Evolutionary conservation across 2,329 filamentous ascomycete genomes (phyloP), one percentile per base, ranked within the genome.

Genomic region (Sporothrix pallida): DNA sequence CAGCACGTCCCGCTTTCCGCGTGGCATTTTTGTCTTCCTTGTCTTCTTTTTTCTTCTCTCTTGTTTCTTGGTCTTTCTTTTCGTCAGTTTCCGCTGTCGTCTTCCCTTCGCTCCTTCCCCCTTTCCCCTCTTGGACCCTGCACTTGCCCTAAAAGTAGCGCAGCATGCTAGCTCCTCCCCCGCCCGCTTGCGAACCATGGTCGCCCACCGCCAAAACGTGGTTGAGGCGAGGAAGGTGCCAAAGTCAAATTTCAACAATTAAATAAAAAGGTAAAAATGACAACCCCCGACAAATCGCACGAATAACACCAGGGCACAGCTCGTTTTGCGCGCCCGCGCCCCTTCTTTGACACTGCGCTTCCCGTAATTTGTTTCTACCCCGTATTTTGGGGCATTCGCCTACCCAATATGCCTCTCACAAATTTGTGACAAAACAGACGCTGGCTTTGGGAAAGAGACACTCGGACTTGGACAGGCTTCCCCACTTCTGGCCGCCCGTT

Each of bases 1-100:
- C 52, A 60, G 23, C 54, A 48, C 42, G 56, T 65, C 58, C 70
- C 70, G 70, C 50, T 73, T 54, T 54, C 54, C 75, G 70, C 71
- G 23, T 67, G 74, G 67, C 71, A 48, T 52, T 44, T 71, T 23
- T 67, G 12, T 26, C 10, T 15, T 52, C 6, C 48, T 60, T 17
- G 4, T 9, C 31, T 31, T 23, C 52, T 20, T 46, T 62, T 63
- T 52, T 58, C 54, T 52, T 26, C 60, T 50, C 37, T 54, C 44
- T 17, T 72, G 10, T 15, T 69, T 58, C 31, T 20, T 8, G 17
- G 17, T 8, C 8, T 13, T 7, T 48, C 48, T 65, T 46, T 62
- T 31, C 31, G 31, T 31, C 31, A 31, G 50, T 65, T 60, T 54
- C 23, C 58, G 54, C 50, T 58, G 37, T 26, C 65, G 31, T 31